These are phyloP conservation scores for Tetrapyrgos nigripes DNA, from an alignment of 1,284 basidiomycete species.

Conservation along the genomic window DNA sequence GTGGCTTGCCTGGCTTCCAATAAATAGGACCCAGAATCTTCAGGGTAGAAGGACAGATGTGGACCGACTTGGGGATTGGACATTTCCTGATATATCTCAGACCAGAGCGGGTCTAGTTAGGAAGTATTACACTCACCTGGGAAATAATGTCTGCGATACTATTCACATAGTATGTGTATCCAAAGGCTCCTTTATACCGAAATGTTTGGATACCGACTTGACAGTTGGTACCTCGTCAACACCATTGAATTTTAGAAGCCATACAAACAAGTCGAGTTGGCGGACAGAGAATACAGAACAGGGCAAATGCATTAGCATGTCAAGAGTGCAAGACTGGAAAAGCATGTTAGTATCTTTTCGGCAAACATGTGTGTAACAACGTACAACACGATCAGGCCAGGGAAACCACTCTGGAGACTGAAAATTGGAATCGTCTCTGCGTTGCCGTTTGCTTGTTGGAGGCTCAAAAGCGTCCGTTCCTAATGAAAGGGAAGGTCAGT, in stretches of 20 bases:
- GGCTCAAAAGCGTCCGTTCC: background rate
- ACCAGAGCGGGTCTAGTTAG: background rate
- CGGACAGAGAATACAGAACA: too few relatives aligned
- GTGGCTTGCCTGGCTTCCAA: conserved; percentile 12
- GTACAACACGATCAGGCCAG: conserved; percentile 6
- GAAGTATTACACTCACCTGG: conserved; percentile 33
- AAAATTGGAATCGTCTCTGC: background rate
- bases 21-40: conserved; percentile 3
- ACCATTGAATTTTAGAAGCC: conserved; percentile 34
- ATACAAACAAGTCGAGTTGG: conserved; percentile 40
- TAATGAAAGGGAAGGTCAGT: too few relatives aligned
- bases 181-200: conserved; percentile 36
- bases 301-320: conserved; percentile 42
- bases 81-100: conserved; percentile 34
- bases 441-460: background rate
- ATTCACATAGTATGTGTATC: conserved; percentile 41
- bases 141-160: conserved; percentile 35
- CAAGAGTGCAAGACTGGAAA: conserved; percentile 37
- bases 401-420: conserved; percentile 8
- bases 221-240: conserved; percentile 37
- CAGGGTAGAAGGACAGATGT: conserved; percentile 19
- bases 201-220: conserved; percentile 34
- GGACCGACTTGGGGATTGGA: conserved; percentile 18
- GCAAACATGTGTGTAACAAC: background rate
- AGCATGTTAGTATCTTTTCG: background rate